Evolutionary conservation across 2,329 filamentous ascomycete genomes (phyloP).

Genomic region (Penicillium corylophilum): DNA sequence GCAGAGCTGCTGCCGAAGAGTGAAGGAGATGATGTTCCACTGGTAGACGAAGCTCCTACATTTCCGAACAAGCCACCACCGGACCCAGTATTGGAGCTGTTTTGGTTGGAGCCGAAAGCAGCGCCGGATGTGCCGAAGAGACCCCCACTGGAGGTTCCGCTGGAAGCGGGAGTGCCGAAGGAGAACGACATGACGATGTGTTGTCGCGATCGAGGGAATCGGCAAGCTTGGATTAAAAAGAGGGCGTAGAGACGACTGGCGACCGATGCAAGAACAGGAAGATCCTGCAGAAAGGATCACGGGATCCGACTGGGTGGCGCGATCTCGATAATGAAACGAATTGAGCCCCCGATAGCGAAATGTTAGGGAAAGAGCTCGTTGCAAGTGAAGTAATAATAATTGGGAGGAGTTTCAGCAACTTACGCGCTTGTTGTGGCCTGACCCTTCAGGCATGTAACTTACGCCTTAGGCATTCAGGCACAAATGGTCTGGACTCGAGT

Average conservation of each 20-base stretch:
- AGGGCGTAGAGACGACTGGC: conserved; percentile 11
- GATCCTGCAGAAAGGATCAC: conserved; percentile 15
- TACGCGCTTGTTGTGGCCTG: conserved; percentile 19
- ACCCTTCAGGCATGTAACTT: conserved; percentile 13
- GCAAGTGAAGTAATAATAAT: conserved; percentile 19
- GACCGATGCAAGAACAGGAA: conserved; percentile 10
- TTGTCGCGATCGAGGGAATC: conserved; percentile 21
- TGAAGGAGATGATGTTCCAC: conserved; percentile 33
- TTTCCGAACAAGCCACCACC: conserved; percentile 42
- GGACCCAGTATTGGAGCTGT: conserved; percentile 26
- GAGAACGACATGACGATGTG: conserved; percentile 33
- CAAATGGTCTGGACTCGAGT: conserved; percentile 31
- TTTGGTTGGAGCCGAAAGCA: conserved; percentile 33
- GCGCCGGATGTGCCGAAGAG: conserved; percentile 36
- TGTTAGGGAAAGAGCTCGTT: conserved; percentile 5
- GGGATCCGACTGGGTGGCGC: conserved; percentile 1
- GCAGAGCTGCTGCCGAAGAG: conserved; percentile 34
- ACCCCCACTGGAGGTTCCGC: conserved; percentile 32
- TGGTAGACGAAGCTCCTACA: conserved; percentile 34
- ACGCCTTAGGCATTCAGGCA: conserved; percentile 32
- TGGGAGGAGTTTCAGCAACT: conserved; percentile 25
- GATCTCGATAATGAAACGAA: conserved; percentile 5
- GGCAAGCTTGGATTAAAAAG: conserved; percentile 25
- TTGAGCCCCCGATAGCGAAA: conserved; percentile 3
- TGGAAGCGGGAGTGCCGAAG: conserved; percentile 41